These are phyloP conservation scores for Clonostachys chloroleuca DNA, from an alignment of 2,329 filamentous ascomycete species.

Conservation along the genomic window DNA sequence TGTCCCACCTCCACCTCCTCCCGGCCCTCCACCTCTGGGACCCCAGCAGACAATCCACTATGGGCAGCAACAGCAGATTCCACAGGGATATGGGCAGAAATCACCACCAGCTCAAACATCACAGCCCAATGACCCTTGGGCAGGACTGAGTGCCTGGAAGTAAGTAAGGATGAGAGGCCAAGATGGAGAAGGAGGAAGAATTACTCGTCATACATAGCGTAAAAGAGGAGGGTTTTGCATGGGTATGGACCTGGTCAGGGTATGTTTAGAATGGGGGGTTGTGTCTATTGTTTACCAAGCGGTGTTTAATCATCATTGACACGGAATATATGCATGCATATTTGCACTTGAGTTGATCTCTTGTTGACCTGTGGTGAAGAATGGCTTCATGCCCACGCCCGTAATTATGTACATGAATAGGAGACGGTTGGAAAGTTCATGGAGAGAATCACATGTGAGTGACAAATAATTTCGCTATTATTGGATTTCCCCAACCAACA, in stretches of 20 bases:
- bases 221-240: slow-evolving; percentile 1
- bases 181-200: background rate
- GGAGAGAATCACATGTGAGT: too few relatives aligned
- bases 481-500: too few relatives aligned
- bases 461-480: too few relatives aligned
- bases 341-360: background rate
- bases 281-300: background rate
- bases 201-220: background rate
- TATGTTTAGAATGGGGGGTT: background rate
- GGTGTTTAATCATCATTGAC: background rate
- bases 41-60: slow-evolving; percentile 60
- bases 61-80: slow-evolving; percentile 12
- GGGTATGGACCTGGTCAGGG: background rate
- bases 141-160: slow-evolving; percentile 48
- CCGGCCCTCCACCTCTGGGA: slow-evolving; percentile 56
- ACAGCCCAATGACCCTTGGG: slow-evolving; percentile 43
- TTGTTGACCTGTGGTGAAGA: background rate
- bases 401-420: too few relatives aligned
- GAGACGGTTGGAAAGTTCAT: too few relatives aligned
- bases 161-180: slow-evolving; percentile 14
- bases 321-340: background rate
- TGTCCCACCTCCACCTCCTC: slow-evolving; percentile 59
- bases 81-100: slow-evolving; percentile 8
- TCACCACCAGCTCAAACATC: slow-evolving; percentile 25
- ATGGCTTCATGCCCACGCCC: too few relatives aligned